Percentiles rank a stretch among this genome's conserved stretches.
phyloP scores from a whole-genome alignment of 2,329 filamentous ascomycete genomes.

The Lasiodiplodia sp. region DNA sequence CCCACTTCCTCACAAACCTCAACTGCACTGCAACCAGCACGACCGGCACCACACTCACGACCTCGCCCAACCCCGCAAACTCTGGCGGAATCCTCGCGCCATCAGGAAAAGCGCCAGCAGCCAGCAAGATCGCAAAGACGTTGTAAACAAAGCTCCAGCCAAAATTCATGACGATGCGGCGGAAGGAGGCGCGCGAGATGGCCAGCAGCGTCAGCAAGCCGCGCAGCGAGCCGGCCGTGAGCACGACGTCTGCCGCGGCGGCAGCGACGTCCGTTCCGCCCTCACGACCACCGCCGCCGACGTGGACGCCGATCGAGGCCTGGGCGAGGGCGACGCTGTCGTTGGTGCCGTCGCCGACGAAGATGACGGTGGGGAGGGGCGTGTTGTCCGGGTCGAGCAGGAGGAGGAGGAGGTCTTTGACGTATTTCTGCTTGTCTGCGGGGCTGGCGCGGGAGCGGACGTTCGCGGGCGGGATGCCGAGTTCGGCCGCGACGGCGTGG shows the following conservation, averaged over 20 bases:
- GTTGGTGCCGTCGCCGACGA: constrained; percentile 81
- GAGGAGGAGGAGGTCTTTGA: constrained; percentile 42
- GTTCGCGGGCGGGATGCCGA: constrained; percentile 48
- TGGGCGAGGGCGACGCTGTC: constrained; percentile 76
- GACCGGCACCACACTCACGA: constrained; percentile 77
- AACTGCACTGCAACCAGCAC: constrained; percentile 63
- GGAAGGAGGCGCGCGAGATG: constrained; percentile 53
- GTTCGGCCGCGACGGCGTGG: constrained; percentile 51
- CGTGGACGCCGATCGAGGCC: constrained; percentile 74
- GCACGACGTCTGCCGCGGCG: constrained; percentile 64
- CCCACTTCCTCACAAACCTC: constrained; percentile 38
- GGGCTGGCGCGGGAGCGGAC: constrained; percentile 58
- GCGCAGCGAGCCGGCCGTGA: constrained; percentile 16
- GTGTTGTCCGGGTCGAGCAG: constrained; percentile 31
- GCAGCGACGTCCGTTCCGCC: constrained; percentile 67
- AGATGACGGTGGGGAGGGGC: constrained; percentile 44
- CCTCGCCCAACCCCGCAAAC: constrained; percentile 74
- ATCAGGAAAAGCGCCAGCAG: constrained; percentile 69
- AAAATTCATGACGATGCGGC: constrained; percentile 68
- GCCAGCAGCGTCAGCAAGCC: constrained; percentile 64
- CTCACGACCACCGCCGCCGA: constrained; percentile 44
- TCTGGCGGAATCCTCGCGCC: constrained; percentile 62
- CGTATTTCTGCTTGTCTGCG: constrained; percentile 62
- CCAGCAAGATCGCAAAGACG: constrained; percentile 70
- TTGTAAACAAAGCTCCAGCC: constrained; percentile 76